Base-by-base conservation (phyloP, 208 protist species). In the Wallacemonas sp. region DNA sequence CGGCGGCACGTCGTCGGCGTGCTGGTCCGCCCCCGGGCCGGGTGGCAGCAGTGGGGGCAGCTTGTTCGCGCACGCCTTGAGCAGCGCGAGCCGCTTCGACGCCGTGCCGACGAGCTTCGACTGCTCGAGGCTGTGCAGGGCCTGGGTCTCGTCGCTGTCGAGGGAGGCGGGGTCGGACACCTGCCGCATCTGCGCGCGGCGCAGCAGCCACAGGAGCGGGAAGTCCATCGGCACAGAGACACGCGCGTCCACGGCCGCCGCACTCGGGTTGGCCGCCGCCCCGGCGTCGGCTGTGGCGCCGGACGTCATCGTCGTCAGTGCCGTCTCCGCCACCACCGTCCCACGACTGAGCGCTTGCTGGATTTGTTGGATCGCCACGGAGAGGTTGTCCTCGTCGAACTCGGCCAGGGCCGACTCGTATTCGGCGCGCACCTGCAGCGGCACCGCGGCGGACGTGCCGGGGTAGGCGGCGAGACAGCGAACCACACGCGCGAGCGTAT, bases 361-460 rank as follows among this genome's bases (percentile, higher is more conserved):
- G 5, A 85, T 46, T 14, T 42, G 12, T 18, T 80, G 75, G 3
- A 77, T 39, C 18, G 75, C 66, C 18, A 72, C 44, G 23, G 68
- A 75, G 39, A 86, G 70, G 59, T 88, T 87, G 49, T 94, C 84
- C 31, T 94, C 88, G 16, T 87, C 77, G 68, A 84, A 89, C 39
- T 90, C 88, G 3, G 79, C 70, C 20, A 85, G 57, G 55, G 72
- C 76, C n/a, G 83, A 86, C 67, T 89, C 81, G 54, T 84, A 86
- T 18, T 70, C 74, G 16, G 70, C 77, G 62, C 79, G 84, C 8
- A 89, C 66, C 22, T 80, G 75, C 2, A 91, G 28, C 38, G 44
- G 54, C 5, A 67, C 49, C 28, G 48, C 1, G 22, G 31, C 31
- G 10, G 45, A 4, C 4, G 4, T 59, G 26, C 52, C 52, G 7